Conservation (phyloP, 495 filamentous ascomycete species). For the Neurospora sp. region DNA sequence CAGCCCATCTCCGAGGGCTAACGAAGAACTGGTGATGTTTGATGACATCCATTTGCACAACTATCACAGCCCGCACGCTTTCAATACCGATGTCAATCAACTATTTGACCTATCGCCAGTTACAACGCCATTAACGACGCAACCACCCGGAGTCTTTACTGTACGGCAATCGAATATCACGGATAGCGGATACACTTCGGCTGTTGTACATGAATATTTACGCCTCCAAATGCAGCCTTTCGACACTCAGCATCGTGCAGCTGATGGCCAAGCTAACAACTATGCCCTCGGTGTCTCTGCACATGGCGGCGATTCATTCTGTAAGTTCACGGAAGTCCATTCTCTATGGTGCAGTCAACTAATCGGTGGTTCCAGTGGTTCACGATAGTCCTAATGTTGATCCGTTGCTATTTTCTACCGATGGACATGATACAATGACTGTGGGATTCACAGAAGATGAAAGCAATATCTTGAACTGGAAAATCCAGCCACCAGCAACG, state of each 20-base stretch:
- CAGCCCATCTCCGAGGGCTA: background rate
- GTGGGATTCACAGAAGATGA: background rate
- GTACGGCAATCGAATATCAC: background rate
- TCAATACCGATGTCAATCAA: background rate
- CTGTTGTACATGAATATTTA: background rate
- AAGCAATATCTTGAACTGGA: background rate
- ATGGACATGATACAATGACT: background rate
- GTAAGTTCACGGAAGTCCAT: background rate
- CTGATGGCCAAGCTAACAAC: background rate
- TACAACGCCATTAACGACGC: background rate
- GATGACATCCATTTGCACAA: background rate
- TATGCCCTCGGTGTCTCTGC: background rate
- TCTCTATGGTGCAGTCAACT: background rate
- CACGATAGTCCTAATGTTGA: background rate
- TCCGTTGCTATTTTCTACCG: background rate
- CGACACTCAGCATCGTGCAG: background rate
- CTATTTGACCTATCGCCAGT: background rate
- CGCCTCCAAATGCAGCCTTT: background rate
- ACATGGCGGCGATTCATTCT: background rate
- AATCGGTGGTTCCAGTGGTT: background rate
- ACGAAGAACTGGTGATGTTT: background rate
- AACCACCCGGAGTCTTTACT: background rate
- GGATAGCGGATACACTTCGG: background rate
- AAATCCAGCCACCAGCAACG: background rate
- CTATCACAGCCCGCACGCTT: background rate